Percentiles rank a stretch among this genome's conserved stretches.
Conservation (phyloP, 75 land plant species). For the Picea sitchensis region DNA sequence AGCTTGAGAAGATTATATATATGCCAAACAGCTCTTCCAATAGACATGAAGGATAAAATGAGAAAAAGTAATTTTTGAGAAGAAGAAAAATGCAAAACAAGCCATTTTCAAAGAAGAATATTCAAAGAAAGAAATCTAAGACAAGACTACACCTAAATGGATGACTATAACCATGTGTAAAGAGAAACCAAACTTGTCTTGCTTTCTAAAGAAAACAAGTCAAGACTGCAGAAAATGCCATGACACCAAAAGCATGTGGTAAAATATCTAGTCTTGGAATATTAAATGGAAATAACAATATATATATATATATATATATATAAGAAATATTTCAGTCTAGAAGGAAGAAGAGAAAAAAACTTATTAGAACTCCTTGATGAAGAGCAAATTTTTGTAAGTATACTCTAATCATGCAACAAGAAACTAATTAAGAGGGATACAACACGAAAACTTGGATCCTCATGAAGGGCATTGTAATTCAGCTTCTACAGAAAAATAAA, state of each 20-base stretch:
- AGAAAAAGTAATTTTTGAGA: background rate
- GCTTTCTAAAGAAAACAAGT: background rate
- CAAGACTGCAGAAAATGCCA: background rate
- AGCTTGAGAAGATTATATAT: background rate
- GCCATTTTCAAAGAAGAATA: background rate
- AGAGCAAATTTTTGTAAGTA: background rate
- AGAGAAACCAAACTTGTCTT: background rate
- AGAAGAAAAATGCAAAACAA: background rate
- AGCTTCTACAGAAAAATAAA: background rate
- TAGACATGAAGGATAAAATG: background rate
- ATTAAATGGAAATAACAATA: background rate
- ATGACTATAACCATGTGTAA: background rate
- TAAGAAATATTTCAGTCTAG: background rate
- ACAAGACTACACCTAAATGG: background rate
- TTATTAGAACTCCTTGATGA: background rate
- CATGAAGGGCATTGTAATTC: background rate
- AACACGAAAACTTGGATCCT: background rate
- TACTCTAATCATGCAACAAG: slow-evolving; percentile 3
- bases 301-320: background rate
- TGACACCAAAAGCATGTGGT: background rate
- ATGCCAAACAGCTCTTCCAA: background rate
- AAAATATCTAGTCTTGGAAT: background rate
- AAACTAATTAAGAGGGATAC: background rate
- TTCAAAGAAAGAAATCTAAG: background rate
- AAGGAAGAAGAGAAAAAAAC: background rate